Evolutionary conservation across 768 basidiomycete species (phyloP).

Genomic region (Heimioporus sp.): DNA sequence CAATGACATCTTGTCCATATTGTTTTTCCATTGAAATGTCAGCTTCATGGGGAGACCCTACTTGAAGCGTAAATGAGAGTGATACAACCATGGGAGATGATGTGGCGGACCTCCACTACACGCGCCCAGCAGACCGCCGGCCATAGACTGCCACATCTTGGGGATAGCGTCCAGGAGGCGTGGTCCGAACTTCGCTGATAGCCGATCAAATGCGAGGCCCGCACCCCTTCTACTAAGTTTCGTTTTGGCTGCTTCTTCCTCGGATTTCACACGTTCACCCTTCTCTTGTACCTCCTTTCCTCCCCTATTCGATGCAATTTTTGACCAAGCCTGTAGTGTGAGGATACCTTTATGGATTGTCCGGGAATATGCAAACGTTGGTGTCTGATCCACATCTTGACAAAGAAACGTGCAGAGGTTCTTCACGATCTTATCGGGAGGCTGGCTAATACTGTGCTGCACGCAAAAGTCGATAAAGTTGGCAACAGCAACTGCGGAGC

Average conservation of each 20-base stretch:
- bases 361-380: slow-evolving; percentile 75
- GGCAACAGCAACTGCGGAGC: slow-evolving; percentile 84
- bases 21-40: slow-evolving; percentile 69
- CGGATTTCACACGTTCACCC: slow-evolving; percentile 41
- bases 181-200: slow-evolving; percentile 76
- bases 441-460: slow-evolving; percentile 68
- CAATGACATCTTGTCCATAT: slow-evolving; percentile 86
- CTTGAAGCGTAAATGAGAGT: slow-evolving; percentile 1
- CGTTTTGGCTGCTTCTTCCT: slow-evolving; percentile 57
- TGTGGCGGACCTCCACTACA: slow-evolving; percentile 59
- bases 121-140: slow-evolving; percentile 66
- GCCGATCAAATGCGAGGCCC: slow-evolving; percentile 71
- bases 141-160: slow-evolving; percentile 93
- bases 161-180: slow-evolving; percentile 78
- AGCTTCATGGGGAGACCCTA: slow-evolving; percentile 55
- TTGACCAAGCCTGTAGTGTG: slow-evolving; percentile 55
- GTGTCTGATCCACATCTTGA: slow-evolving; percentile 85
- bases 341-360: slow-evolving; percentile 70
- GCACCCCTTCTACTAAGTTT: slow-evolving; percentile 84
- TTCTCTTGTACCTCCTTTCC: slow-evolving; percentile 43
- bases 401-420: slow-evolving; percentile 97
- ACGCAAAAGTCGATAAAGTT: slow-evolving; percentile 86
- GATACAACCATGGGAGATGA: background rate
- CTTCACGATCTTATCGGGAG: slow-evolving; percentile 94
- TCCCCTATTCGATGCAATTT: slow-evolving; percentile 32